Evolutionary conservation across 345 rosid genomes (phyloP).

Genomic region (Boechera retrofracta): DNA sequence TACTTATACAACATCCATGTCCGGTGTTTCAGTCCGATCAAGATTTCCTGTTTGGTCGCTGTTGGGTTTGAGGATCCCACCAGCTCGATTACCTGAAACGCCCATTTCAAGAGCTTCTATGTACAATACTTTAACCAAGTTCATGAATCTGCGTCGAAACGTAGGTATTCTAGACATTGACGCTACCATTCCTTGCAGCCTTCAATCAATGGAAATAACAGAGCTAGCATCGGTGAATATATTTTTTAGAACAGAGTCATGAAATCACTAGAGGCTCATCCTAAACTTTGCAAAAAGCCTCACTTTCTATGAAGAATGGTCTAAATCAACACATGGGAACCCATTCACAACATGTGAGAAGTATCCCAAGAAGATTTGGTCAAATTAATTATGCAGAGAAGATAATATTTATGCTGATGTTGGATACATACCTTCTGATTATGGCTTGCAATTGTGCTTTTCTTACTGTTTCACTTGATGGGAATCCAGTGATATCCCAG

Average conservation of each 20-base stretch:
- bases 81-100: background rate
- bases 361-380: background rate
- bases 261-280: background rate
- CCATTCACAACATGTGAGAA: background rate
- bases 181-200: conserved; percentile 79
- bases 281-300: background rate
- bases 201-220: conserved; percentile 34
- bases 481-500: conserved; percentile 65
- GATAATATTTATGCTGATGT: background rate
- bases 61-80: conserved; percentile 31
- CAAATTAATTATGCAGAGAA: background rate
- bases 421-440: conserved; percentile 65
- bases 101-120: conserved; percentile 61
- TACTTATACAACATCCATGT: conserved; percentile 28
- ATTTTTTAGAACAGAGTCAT: background rate
- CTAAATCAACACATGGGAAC: background rate
- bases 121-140: conserved; percentile 60
- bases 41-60: background rate
- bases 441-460: conserved; percentile 89
- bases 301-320: background rate
- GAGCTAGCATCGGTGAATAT: background rate
- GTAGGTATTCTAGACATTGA: conserved; percentile 77
- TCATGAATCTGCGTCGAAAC: conserved; percentile 70
- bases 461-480: conserved; percentile 59
- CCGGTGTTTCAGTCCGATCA: conserved; percentile 26